These are phyloP conservation scores for Gremmenia infestans DNA, from an alignment of 2,329 filamentous ascomycete species.

Conservation along the genomic window DNA sequence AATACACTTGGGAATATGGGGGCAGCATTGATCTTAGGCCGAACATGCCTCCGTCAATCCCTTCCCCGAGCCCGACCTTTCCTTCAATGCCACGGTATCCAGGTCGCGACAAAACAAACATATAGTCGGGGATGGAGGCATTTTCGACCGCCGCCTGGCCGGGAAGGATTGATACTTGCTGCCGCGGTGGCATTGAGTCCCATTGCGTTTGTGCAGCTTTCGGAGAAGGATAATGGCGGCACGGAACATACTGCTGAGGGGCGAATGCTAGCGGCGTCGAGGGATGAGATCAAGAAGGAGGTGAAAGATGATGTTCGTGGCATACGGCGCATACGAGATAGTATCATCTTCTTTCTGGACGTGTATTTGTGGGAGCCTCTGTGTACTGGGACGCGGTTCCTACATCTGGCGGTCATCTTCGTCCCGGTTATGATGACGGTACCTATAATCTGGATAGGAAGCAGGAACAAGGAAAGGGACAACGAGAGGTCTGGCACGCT, in stretches of 20 bases:
- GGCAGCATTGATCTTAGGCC: constrained; percentile 39
- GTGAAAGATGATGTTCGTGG: constrained; percentile 59
- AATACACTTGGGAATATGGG: constrained; percentile 36
- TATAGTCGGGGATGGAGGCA: constrained; percentile 10
- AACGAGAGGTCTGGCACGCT: constrained; percentile 76
- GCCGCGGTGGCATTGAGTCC: constrained; percentile 42
- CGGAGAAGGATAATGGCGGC: constrained; percentile 48
- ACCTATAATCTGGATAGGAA: constrained; percentile 76
- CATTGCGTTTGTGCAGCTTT: constrained; percentile 52
- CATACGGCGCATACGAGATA: constrained; percentile 52
- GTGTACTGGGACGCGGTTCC: constrained; percentile 79
- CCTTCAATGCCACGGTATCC: constrained; percentile 17
- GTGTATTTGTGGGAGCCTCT: constrained; percentile 76
- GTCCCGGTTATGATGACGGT: constrained; percentile 80
- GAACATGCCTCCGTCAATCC: constrained; percentile 38
- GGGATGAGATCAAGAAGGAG: constrained; percentile 68
- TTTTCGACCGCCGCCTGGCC: constrained; percentile 15
- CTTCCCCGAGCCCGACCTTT: constrained; percentile 31
- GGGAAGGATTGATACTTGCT: constrained; percentile 19
- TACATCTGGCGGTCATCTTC: constrained; percentile 84
- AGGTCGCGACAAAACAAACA: constrained; percentile 9
- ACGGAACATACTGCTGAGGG: constrained; percentile 68
- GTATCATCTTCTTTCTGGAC: constrained; percentile 63
- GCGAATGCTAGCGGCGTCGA: constrained; percentile 81
- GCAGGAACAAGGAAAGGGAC: constrained; percentile 55